Evolutionary conservation across 1,139 yeast species (phyloP).

Genomic region (Meyerozyma guilliermondii): DNA sequence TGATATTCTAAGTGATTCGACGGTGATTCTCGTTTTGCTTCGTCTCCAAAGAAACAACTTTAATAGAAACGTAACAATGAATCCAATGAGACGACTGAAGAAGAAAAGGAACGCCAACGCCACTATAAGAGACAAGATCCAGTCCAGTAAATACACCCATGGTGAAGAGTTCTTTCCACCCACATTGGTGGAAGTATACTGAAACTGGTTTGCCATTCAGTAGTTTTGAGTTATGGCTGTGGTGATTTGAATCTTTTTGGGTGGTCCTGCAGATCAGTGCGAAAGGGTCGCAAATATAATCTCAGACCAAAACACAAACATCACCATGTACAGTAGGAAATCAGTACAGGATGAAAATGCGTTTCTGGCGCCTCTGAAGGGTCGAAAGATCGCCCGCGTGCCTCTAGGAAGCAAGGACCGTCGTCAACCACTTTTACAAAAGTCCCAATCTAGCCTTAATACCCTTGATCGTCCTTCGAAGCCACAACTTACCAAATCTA

Average conservation of each 20-base stretch:
- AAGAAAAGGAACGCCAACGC: conserved; percentile 66
- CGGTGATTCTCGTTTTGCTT: conserved; percentile 49
- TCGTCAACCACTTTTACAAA: neutral
- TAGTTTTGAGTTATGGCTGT: neutral
- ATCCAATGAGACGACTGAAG: conserved; percentile 72
- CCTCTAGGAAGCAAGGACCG: conserved; percentile 2
- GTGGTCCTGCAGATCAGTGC: neutral
- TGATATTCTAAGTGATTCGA: conserved; percentile 73
- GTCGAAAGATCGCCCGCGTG: neutral
- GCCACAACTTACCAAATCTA: neutral
- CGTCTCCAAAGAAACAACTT: conserved; percentile 62
- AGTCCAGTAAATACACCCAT: conserved; percentile 82
- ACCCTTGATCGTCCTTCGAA: neutral
- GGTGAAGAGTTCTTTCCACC: conserved; percentile 35
- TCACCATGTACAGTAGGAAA: neutral
- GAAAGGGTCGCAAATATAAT: neutral
- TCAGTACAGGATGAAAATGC: neutral
- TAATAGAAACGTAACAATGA: conserved; percentile 45
- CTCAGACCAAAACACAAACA: conserved; percentile 1
- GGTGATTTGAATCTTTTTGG: neutral
- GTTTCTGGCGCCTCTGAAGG: neutral
- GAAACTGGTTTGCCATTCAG: neutral
- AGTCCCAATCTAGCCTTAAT: neutral
- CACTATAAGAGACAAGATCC: conserved; percentile 66
- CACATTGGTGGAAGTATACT: neutral